Conservation (phyloP, 2,329 filamentous ascomycete genomes). For the Colletotrichum shisoi region DNA sequence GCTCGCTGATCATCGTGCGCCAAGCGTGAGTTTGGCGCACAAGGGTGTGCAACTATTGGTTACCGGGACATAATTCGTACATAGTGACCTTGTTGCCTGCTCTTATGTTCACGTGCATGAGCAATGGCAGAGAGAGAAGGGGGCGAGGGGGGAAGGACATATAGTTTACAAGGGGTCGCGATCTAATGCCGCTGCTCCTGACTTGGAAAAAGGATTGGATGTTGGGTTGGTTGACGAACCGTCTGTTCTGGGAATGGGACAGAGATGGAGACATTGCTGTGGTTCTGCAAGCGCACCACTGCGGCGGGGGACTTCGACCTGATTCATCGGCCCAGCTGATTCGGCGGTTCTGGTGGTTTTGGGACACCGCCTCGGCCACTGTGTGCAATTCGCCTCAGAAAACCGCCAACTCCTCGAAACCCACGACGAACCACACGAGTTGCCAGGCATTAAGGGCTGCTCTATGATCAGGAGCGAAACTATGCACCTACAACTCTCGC, state of each 20-base stretch:
- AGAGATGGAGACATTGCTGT: not conserved
- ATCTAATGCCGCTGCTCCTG: slow-evolving; percentile 7
- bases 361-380: slow-evolving; percentile 11
- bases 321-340: slow-evolving; percentile 15
- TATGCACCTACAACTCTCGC: slow-evolving; percentile 12
- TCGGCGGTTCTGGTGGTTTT: slow-evolving; percentile 11
- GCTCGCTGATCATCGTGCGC: not conserved
- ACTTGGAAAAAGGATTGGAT: not conserved
- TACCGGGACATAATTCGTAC: slow-evolving; percentile 38
- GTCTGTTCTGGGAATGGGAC: slow-evolving; percentile 3
- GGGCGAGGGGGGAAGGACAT: slow-evolving; percentile 3
- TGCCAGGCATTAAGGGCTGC: slow-evolving; percentile 2
- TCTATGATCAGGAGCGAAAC: not conserved
- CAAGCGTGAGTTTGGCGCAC: slow-evolving; percentile 7
- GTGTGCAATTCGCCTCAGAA: slow-evolving; percentile 4
- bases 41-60: not conserved
- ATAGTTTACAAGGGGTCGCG: slow-evolving; percentile 31
- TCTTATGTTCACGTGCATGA: slow-evolving; percentile 23
- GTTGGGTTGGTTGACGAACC: slow-evolving; percentile 15
- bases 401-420: slow-evolving; percentile 11
- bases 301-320: slow-evolving; percentile 10
- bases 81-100: slow-evolving; percentile 35
- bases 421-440: slow-evolving; percentile 3
- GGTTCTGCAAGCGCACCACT: slow-evolving; percentile 38
- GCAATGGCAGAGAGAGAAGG: slow-evolving; percentile 15